phyloP scores from a whole-genome alignment of 345 rosid genomes.

The Isatis tinctoria region DNA sequence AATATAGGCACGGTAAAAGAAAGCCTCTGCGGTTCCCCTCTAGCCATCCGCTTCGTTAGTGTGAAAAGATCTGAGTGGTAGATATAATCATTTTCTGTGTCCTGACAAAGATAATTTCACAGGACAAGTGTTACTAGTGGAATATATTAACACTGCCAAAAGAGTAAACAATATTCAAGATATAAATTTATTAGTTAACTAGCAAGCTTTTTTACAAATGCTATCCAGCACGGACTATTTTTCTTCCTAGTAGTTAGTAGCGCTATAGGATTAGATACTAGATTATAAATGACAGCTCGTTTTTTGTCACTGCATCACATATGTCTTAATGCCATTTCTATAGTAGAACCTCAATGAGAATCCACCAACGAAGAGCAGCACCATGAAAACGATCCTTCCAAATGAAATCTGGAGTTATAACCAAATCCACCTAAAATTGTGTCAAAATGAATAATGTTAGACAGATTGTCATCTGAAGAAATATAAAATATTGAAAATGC shows the following conservation, averaged over 20 bases:
- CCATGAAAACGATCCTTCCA: constrained; percentile 99
- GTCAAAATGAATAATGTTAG: constrained; percentile 14
- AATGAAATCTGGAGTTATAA: constrained; percentile 69
- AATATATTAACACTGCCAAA: constrained; percentile 8
- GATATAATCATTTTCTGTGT: constrained; percentile 93
- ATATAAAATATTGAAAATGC: neutral
- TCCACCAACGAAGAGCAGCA: constrained; percentile 92
- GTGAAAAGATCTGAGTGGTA: constrained; percentile 95
- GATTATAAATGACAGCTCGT: neutral
- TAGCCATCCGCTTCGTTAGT: constrained; percentile 79
- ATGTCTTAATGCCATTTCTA: neutral
- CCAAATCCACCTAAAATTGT: constrained; percentile 70
- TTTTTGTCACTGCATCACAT: constrained; percentile 1
- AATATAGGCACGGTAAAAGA: constrained; percentile 93
- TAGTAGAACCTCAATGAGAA: constrained; percentile 75
- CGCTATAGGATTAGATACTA: neutral
- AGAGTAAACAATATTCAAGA: neutral
- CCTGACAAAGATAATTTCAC: constrained; percentile 47
- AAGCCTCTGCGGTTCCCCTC: constrained; percentile 86
- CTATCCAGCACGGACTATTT: neutral
- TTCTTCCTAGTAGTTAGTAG: neutral
- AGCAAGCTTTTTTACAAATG: constrained; percentile 10
- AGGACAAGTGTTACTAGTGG: neutral
- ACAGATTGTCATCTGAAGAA: neutral
- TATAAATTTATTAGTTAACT: neutral